phyloP scores from a whole-genome alignment of 805 yeast genomes.

The Metschnikowia matae region DNA sequence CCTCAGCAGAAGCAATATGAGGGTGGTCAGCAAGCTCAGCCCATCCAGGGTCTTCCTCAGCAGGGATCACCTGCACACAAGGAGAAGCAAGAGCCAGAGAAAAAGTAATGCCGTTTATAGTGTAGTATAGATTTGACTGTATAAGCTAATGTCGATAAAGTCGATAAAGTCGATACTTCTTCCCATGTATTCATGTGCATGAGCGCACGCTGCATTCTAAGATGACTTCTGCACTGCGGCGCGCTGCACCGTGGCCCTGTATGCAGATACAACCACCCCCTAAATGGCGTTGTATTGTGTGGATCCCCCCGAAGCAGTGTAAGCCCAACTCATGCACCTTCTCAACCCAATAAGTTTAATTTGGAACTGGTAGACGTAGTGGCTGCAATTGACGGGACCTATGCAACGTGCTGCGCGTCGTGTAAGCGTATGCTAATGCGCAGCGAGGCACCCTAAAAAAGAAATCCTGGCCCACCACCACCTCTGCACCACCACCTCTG shows the following conservation, averaged over 20 bases:
- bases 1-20: slow-evolving; percentile 15
- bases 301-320: background rate
- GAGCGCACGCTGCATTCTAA: background rate
- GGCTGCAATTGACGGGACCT: background rate
- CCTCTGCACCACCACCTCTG: background rate
- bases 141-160: background rate
- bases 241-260: background rate
- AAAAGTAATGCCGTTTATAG: slow-evolving; percentile 14
- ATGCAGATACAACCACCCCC: background rate
- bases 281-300: background rate
- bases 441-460: slow-evolving; percentile 1
- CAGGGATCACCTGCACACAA: slow-evolving; percentile 14
- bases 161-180: background rate
- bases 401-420: background rate
- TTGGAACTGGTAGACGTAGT: too few relatives aligned
- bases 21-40: slow-evolving; percentile 12
- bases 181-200: background rate
- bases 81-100: slow-evolving; percentile 17
- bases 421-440: slow-evolving; percentile 2
- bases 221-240: background rate
- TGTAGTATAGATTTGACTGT: slow-evolving; percentile 9
- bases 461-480: background rate
- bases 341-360: too few relatives aligned
- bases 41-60: slow-evolving; percentile 10
- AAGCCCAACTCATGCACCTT: too few relatives aligned